A percentile compares a stretch with the other conserved stretches of the same genome.
Conservation (phyloP, 106 monocot genomes). For the Agapanthus africanus region DNA sequence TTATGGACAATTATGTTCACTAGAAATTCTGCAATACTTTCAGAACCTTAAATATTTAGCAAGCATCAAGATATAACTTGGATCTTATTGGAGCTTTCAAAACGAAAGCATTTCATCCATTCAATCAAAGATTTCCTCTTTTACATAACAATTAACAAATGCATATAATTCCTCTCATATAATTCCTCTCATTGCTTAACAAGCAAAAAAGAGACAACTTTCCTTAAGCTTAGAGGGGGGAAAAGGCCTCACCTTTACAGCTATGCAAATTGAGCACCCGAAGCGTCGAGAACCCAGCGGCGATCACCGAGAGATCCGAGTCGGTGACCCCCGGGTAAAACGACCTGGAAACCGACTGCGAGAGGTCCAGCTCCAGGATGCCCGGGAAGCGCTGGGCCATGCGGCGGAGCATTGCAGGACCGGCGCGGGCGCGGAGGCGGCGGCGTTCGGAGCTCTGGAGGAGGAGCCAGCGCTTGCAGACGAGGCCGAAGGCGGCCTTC, state of each 20-base stretch:
- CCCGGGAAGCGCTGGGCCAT: conserved; percentile 71
- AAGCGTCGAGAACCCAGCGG: conserved; percentile 36
- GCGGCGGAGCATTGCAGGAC: conserved; percentile 64
- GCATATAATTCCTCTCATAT: too few relatives aligned
- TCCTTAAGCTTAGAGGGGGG: too few relatives aligned
- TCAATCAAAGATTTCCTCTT: too few relatives aligned
- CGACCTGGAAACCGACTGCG: conserved; percentile 69
- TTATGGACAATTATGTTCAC: too few relatives aligned
- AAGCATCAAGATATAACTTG: too few relatives aligned
- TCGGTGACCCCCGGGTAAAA: conserved; percentile 87
- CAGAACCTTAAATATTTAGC: too few relatives aligned
- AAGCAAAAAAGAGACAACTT: too few relatives aligned
- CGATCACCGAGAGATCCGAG: conserved; percentile 66
- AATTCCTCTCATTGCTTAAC: too few relatives aligned
- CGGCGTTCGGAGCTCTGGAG: conserved; percentile 78
- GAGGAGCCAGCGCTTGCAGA: conserved; percentile 85
- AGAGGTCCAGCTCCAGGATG: conserved; percentile 66
- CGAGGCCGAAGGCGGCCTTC: conserved; percentile 67
- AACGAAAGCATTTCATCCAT: too few relatives aligned
- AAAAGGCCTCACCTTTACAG: conserved; percentile 99
- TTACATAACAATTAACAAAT: too few relatives aligned
- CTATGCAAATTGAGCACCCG: conserved; percentile 42
- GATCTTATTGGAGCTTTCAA: too few relatives aligned
- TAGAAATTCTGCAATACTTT: too few relatives aligned
- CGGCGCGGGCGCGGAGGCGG: conserved; percentile 62